A percentile compares a stretch with the other conserved stretches of the same genome.
phyloP scores from a whole-genome alignment of 2,329 filamentous ascomycete species.

The Pseudogymnoascus sp. region DNA sequence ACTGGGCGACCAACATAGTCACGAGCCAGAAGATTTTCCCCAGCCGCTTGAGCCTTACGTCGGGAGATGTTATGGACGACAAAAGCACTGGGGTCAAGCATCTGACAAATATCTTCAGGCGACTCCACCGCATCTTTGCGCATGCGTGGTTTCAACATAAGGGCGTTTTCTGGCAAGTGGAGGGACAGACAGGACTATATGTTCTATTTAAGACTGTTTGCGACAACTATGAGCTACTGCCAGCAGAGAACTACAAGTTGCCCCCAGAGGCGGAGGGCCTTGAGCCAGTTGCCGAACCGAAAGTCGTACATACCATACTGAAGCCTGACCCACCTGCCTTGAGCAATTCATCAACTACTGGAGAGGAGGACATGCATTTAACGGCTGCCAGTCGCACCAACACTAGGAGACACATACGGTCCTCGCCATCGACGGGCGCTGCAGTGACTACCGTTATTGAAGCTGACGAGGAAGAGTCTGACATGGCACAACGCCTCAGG shows the following conservation, averaged over 20 bases:
- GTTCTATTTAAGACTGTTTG: slow-evolving; percentile 96
- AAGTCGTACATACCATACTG: slow-evolving; percentile 28
- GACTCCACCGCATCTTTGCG: slow-evolving; percentile 92
- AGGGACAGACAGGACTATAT: slow-evolving; percentile 84
- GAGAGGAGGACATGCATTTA: slow-evolving; percentile 39
- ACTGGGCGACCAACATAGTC: slow-evolving; percentile 92
- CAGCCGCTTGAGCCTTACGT: slow-evolving; percentile 47
- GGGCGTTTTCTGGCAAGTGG: slow-evolving; percentile 89
- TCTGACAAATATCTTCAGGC: slow-evolving; percentile 87
- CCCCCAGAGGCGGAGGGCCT: slow-evolving; percentile 86
- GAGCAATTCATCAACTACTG: slow-evolving; percentile 17
- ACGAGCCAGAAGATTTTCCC: slow-evolving; percentile 95
- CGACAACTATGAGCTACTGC: slow-evolving; percentile 81
- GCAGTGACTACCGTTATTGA: slow-evolving; percentile 76
- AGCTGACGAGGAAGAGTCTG: slow-evolving; percentile 64
- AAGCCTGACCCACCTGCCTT: slow-evolving; percentile 27
- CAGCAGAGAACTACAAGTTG: slow-evolving; percentile 91
- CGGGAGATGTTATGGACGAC: slow-evolving; percentile 42
- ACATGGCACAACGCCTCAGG: slow-evolving; percentile 38
- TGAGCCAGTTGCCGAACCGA: slow-evolving; percentile 44
- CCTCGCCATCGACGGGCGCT: slow-evolving; percentile 70
- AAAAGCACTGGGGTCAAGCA: slow-evolving; percentile 64
- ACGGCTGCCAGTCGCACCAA: slow-evolving; percentile 54
- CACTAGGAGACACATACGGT: slow-evolving; percentile 71
- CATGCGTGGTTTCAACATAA: slow-evolving; percentile 98